These are phyloP conservation scores for Trichophyton schoenleinii DNA, from an alignment of 2,329 filamentous ascomycete genomes.

Conservation along the genomic window DNA sequence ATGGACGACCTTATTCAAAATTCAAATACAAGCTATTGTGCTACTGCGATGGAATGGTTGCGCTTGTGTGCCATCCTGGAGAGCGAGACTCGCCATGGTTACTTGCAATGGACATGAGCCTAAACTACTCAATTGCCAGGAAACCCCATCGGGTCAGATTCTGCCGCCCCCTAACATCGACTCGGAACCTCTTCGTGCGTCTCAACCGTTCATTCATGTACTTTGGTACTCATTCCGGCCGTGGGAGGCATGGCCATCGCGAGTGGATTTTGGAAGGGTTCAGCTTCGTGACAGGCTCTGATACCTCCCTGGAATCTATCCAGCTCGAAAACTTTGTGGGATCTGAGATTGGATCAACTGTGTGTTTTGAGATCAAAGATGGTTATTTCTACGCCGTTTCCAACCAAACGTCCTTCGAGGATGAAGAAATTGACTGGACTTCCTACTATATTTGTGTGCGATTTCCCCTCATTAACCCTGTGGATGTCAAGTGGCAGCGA, in stretches of 20 bases:
- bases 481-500: slow-evolving; percentile 37
- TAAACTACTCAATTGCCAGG: slow-evolving; percentile 8
- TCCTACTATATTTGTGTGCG: slow-evolving; percentile 58
- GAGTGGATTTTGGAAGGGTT: slow-evolving; percentile 52
- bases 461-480: slow-evolving; percentile 41
- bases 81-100: slow-evolving; percentile 38
- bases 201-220: slow-evolving; percentile 51
- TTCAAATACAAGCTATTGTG: slow-evolving; percentile 36
- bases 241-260: slow-evolving; percentile 39
- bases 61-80: slow-evolving; percentile 43
- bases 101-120: slow-evolving; percentile 37
- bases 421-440: slow-evolving; percentile 51
- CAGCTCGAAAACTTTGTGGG: slow-evolving; percentile 49
- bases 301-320: slow-evolving; percentile 34
- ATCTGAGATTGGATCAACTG: slow-evolving; percentile 50
- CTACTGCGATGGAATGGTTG: slow-evolving; percentile 45
- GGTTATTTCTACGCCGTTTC: slow-evolving; percentile 58
- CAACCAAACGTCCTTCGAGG: slow-evolving; percentile 49
- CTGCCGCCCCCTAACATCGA: slow-evolving; percentile 32
- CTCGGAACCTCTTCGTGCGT: slow-evolving; percentile 52
- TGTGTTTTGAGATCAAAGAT: slow-evolving; percentile 60
- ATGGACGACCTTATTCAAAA: background rate
- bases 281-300: slow-evolving; percentile 32
- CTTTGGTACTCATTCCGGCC: slow-evolving; percentile 51
- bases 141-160: slow-evolving; percentile 30